These are phyloP conservation scores for Entamoeba histolytica DNA, from an alignment of 208 protist genomes.

Conservation along the genomic window DNA sequence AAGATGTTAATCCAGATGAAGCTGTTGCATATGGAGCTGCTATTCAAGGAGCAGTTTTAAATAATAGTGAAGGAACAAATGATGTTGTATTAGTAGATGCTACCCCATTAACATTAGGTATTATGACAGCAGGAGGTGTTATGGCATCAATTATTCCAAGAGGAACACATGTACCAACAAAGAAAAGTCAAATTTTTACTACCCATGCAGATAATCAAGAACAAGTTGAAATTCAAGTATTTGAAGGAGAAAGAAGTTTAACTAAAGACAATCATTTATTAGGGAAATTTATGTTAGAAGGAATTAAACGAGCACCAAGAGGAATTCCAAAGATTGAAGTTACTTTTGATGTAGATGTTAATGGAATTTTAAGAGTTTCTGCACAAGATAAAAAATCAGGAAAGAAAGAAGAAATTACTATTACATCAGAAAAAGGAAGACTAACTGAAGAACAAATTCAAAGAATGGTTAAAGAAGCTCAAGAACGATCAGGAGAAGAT, in stretches of 20 bases:
- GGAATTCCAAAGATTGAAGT: conserved; percentile 62
- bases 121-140: conserved; percentile 81
- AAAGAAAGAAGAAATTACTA: conserved; percentile 74
- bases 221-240: conserved; percentile 68
- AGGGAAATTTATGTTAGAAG: conserved; percentile 81
- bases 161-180: conserved; percentile 19
- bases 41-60: conserved; percentile 76
- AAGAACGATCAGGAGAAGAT: conserved; percentile 6
- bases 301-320: conserved; percentile 53
- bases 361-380: conserved; percentile 81
- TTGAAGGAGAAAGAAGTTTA: conserved; percentile 82
- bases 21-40: conserved; percentile 87
- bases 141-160: conserved; percentile 44
- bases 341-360: conserved; percentile 76
- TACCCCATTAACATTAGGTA: conserved; percentile 87
- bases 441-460: conserved; percentile 69
- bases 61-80: conserved; percentile 39
- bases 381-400: conserved; percentile 46
- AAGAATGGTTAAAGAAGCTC: conserved; percentile 51
- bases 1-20: conserved; percentile 85
- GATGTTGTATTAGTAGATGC: conserved; percentile 86
- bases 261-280: conserved; percentile 86
- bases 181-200: conserved; percentile 57
- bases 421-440: conserved; percentile 79
- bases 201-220: conserved; percentile 65